A percentile compares a stretch with the other conserved stretches of the same genome.
phyloP scores from a whole-genome alignment of 2,329 filamentous ascomycete genomes.

The Fusarium multiceps region DNA sequence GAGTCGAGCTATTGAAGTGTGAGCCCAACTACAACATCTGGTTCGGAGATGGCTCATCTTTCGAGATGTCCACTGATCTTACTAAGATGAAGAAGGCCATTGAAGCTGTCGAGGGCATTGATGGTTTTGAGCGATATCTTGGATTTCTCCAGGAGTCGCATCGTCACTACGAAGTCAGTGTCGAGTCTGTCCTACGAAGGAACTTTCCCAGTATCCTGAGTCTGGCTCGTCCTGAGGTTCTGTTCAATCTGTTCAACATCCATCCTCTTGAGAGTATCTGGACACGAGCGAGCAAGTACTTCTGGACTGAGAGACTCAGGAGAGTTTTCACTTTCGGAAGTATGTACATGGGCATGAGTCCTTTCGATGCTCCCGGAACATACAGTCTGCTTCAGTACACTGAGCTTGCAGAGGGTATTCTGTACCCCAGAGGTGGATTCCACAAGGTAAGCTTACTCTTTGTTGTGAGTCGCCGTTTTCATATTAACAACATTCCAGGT shows the following conservation, averaged over 20 bases:
- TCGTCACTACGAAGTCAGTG: conserved; percentile 75
- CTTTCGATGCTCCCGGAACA: conserved; percentile 79
- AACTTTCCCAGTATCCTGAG: conserved; percentile 73
- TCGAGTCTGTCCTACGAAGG: conserved; percentile 71
- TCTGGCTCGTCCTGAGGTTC: conserved; percentile 68
- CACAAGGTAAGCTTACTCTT: conserved; percentile 55
- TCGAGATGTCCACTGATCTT: conserved; percentile 74
- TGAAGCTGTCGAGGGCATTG: conserved; percentile 77
- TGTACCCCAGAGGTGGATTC: conserved; percentile 79
- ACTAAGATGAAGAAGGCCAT: conserved; percentile 77
- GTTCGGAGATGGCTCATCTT: conserved; percentile 74
- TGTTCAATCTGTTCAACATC: conserved; percentile 67
- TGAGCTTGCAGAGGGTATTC: conserved; percentile 79
- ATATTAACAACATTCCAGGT: conserved; percentile 50
- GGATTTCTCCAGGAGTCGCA: conserved; percentile 74
- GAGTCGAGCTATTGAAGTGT: conserved; percentile 76
- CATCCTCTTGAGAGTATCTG: conserved; percentile 80
- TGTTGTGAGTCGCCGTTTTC: accelerated
- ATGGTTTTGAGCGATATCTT: conserved; percentile 77
- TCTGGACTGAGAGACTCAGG: conserved; percentile 74
- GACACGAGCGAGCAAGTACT: conserved; percentile 72
- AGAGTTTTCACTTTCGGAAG: conserved; percentile 81
- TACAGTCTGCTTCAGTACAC: conserved; percentile 79
- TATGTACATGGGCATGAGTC: conserved; percentile 87
- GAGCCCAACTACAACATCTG: conserved; percentile 81